Evolutionary conservation across 1,139 yeast genomes (phyloP).

Genomic region (Magnusiomyces tetraspermus): DNA sequence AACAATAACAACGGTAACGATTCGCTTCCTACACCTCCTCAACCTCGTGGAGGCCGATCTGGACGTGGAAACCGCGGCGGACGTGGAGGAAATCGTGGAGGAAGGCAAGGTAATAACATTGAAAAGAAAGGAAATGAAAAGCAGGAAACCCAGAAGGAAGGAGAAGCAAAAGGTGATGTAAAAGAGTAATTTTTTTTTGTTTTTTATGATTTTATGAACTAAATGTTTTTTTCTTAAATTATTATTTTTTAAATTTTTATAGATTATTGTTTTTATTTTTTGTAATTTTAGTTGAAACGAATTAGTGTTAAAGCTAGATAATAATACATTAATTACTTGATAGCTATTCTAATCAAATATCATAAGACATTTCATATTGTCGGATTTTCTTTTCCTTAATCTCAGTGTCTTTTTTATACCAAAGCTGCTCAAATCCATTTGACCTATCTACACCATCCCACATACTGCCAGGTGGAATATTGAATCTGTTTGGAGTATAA

Average conservation of each 20-base stretch:
- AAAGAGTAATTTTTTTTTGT: too few species aligned
- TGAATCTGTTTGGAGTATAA: slow-evolving; percentile 62
- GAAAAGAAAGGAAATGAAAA: too few species aligned
- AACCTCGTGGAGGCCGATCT: slow-evolving; percentile 18
- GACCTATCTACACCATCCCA: slow-evolving; percentile 95
- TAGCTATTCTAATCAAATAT: slow-evolving; percentile 15
- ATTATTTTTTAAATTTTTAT: background rate
- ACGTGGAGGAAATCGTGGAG: background rate
- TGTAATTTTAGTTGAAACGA: too few species aligned
- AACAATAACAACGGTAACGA: background rate
- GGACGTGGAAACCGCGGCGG: slow-evolving; percentile 8
- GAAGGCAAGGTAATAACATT: too few species aligned
- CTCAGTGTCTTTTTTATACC: slow-evolving; percentile 50
- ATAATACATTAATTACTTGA: too few species aligned
- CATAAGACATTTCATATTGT: slow-evolving; percentile 31
- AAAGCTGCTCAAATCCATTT: slow-evolving; percentile 72
- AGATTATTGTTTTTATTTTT: background rate
- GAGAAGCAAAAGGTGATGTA: too few species aligned
- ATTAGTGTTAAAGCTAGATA: too few species aligned
- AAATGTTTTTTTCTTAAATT: too few species aligned
- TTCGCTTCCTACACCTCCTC: slow-evolving; percentile 10
- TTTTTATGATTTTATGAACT: too few species aligned
- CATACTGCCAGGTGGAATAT: slow-evolving; percentile 64
- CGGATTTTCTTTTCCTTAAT: slow-evolving; percentile 32
- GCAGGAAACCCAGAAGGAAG: too few species aligned